A percentile compares a stretch with the other conserved stretches of the same genome.
Conservation (phyloP, 768 basidiomycete species). For the Calocybe cyanea region DNA sequence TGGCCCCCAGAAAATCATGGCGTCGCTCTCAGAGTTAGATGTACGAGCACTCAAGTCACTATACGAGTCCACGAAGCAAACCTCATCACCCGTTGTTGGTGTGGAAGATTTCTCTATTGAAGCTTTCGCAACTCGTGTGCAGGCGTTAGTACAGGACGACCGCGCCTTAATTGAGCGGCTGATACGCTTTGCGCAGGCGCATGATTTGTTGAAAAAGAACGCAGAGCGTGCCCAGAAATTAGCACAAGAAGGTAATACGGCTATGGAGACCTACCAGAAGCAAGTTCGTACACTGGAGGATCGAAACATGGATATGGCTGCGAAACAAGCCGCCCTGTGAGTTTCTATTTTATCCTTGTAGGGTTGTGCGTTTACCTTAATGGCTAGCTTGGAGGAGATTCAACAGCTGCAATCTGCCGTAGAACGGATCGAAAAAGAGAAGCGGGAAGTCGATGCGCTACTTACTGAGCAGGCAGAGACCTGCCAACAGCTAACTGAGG, state of each 20-base stretch:
- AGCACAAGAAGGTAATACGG: constrained; percentile 74
- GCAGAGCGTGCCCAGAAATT: constrained; percentile 90
- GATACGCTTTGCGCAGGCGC: constrained; percentile 81
- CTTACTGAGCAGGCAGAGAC: constrained; percentile 74
- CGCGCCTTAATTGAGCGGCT: constrained; percentile 79
- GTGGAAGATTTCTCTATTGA: constrained; percentile 63
- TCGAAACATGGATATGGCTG: constrained; percentile 50
- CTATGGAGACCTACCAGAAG: constrained; percentile 87
- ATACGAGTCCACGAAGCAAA: constrained; percentile 46
- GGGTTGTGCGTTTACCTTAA: constrained; percentile 14
- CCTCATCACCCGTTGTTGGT: constrained; percentile 20
- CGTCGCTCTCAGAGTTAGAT: constrained; percentile 79
- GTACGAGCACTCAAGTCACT: constrained; percentile 82
- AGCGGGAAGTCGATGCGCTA: constrained; percentile 62
- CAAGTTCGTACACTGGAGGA: constrained; percentile 81
- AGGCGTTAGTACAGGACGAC: constrained; percentile 81
- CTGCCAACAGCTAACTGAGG: constrained; percentile 68
- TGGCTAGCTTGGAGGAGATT: constrained; percentile 61
- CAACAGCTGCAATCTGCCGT: constrained; percentile 55
- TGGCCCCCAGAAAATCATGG: constrained; percentile 16
- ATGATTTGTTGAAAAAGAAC: constrained; percentile 88
- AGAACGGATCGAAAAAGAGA: constrained; percentile 58
- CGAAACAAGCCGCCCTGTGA: constrained; percentile 56
- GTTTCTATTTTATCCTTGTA: constrained; percentile 18
- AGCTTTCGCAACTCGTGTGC: constrained; percentile 72